A percentile compares a stretch with the other conserved stretches of the same genome.
Conservation (phyloP, 768 basidiomycete genomes). For the Agaricus subrufescens region DNA sequence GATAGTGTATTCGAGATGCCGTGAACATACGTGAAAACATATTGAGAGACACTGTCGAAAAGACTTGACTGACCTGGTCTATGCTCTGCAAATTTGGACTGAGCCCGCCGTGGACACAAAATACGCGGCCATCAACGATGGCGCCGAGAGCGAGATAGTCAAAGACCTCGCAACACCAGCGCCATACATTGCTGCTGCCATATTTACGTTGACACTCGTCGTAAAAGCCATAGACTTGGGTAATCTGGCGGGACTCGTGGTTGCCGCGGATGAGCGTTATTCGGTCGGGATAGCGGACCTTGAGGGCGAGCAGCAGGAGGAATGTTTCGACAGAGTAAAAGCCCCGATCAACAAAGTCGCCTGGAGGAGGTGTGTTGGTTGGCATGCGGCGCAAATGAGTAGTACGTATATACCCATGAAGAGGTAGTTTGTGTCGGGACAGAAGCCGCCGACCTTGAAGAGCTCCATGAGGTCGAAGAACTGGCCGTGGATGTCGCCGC, state of each 20-base stretch:
- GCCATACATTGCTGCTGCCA: constrained; percentile 90
- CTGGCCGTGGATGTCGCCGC: constrained; percentile 96
- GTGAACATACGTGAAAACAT: neutral
- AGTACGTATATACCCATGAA: constrained; percentile 76
- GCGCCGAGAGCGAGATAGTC: constrained; percentile 94
- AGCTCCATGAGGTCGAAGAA: constrained; percentile 97
- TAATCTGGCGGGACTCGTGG: constrained; percentile 97
- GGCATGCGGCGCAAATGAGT: constrained; percentile 6
- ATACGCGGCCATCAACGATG: constrained; percentile 94
- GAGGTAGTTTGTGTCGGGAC: constrained; percentile 91
- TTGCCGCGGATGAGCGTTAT: constrained; percentile 97
- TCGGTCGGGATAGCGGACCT: constrained; percentile 95
- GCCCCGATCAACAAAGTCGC: constrained; percentile 97
- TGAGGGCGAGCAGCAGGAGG: constrained; percentile 88
- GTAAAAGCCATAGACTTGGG: constrained; percentile 92
- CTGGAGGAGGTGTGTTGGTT: constrained; percentile 32
- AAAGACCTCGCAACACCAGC: constrained; percentile 98
- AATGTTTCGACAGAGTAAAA: constrained; percentile 98
- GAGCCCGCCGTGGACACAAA: constrained; percentile 96
- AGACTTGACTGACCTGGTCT: constrained; percentile 63
- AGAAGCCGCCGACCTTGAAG: constrained; percentile 88
- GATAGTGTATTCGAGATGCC: neutral
- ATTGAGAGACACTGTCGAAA: too few species aligned
- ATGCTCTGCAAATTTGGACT: constrained; percentile 84
- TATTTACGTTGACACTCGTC: constrained; percentile 98